Evolutionary conservation across 2,329 filamentous ascomycete genomes (phyloP).

Genomic region (Colletotrichum paranaense): DNA sequence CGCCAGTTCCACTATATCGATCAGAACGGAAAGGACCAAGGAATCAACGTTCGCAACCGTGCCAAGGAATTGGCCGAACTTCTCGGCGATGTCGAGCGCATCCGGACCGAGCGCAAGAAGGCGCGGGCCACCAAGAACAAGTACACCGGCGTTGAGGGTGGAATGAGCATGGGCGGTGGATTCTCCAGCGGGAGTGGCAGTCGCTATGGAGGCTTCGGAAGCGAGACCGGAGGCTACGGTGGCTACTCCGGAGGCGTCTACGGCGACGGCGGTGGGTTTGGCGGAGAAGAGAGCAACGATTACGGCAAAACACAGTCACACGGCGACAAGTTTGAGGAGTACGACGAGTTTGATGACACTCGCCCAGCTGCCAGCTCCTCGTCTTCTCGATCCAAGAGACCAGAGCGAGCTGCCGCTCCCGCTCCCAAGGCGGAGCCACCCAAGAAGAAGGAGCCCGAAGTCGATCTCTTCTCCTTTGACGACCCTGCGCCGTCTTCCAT

Average conservation of each 20-base stretch:
- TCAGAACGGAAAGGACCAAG: slow-evolving; percentile 96
- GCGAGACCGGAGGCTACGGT: slow-evolving; percentile 78
- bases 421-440: slow-evolving; percentile 75
- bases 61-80: slow-evolving; percentile 96
- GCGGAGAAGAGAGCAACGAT: slow-evolving; percentile 79
- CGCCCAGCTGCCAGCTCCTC: slow-evolving; percentile 58
- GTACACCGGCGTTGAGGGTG: slow-evolving; percentile 94
- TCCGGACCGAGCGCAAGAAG: slow-evolving; percentile 88
- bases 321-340: slow-evolving; percentile 90
- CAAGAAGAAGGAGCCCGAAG: slow-evolving; percentile 89
- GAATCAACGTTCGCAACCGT: slow-evolving; percentile 95
- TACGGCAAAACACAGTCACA: slow-evolving; percentile 49
- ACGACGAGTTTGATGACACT: slow-evolving; percentile 91
- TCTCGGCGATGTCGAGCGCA: slow-evolving; percentile 90
- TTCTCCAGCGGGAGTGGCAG: slow-evolving; percentile 60
- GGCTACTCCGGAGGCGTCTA: slow-evolving; percentile 81
- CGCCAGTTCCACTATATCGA: slow-evolving; percentile 98
- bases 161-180: slow-evolving; percentile 70
- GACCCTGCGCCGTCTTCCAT: slow-evolving; percentile 70
- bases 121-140: slow-evolving; percentile 91
- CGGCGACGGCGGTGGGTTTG: slow-evolving; percentile 95
- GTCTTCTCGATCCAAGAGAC: slow-evolving; percentile 61
- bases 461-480: slow-evolving; percentile 93
- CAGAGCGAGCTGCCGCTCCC: slow-evolving; percentile 52
- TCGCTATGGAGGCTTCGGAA: slow-evolving; percentile 92